Evolutionary conservation across 257 asterid species (phyloP).

Genomic region (Solanum chiquidenum): DNA sequence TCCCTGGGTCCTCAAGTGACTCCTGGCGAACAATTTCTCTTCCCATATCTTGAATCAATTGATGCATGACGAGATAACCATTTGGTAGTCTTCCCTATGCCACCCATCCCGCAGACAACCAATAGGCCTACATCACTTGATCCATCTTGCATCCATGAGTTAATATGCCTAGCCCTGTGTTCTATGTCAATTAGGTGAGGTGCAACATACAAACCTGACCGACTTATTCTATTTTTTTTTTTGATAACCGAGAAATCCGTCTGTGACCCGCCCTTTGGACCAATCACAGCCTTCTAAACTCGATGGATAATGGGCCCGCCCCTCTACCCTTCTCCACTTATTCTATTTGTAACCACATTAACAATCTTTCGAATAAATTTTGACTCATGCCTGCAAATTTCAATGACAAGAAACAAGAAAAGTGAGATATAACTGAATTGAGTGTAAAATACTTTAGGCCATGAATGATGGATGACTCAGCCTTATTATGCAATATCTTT

Average conservation of each 20-base stretch:
- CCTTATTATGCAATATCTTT: neutral
- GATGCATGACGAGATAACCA: neutral
- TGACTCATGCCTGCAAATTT: neutral
- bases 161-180: neutral
- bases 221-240: too few species aligned
- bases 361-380: neutral
- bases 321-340: too few species aligned
- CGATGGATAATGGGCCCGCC: too few species aligned
- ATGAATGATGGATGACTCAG: neutral
- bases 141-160: slow-evolving; percentile 9
- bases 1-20: neutral
- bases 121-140: neutral
- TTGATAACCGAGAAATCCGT: too few species aligned
- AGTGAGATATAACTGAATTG: neutral
- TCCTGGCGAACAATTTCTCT: slow-evolving; percentile 5
- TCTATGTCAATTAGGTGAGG: neutral
- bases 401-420: neutral
- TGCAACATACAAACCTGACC: neutral
- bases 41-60: slow-evolving; percentile 4
- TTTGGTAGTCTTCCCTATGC: slow-evolving; percentile 5
- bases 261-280: too few species aligned
- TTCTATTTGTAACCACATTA: neutral
- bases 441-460: neutral
- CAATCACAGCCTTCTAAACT: too few species aligned
- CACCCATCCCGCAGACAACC: slow-evolving; percentile 5